Evolutionary conservation across 148 eudicot genomes (phyloP).

Genomic region (Pouteria glomerata): DNA sequence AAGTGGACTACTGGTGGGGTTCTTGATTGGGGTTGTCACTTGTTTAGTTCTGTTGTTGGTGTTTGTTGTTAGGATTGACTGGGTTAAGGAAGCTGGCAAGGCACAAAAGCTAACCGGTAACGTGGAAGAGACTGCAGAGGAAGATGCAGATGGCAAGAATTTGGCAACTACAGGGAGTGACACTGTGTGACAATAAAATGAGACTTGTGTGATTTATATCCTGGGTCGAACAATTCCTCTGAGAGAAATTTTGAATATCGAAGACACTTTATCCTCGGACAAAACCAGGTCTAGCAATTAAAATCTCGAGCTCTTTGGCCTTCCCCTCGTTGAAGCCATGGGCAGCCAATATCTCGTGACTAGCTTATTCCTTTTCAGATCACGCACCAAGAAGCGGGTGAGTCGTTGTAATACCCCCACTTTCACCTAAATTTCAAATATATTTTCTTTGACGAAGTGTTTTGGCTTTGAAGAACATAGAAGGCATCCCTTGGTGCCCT

Average conservation of each 20-base stretch:
- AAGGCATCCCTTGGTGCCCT: too few species aligned
- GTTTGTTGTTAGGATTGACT: conserved; percentile 55
- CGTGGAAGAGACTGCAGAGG: background rate
- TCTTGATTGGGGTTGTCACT: conserved; percentile 50
- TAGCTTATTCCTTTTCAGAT: too few species aligned
- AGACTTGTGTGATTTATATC: background rate
- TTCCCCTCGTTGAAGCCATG: too few species aligned
- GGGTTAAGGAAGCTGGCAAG: conserved; percentile 62
- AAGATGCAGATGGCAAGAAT: conserved; percentile 11
- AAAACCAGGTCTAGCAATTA: too few species aligned
- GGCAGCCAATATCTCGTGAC: too few species aligned
- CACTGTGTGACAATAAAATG: background rate
- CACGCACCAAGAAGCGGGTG: too few species aligned
- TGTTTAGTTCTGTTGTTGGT: conserved; percentile 57
- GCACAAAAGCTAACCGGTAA: conserved; percentile 48
- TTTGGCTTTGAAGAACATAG: too few species aligned
- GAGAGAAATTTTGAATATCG: background rate
- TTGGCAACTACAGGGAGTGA: background rate
- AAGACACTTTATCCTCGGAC: background rate
- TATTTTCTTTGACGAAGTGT: too few species aligned
- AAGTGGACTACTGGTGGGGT: conserved; percentile 60
- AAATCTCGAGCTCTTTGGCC: too few species aligned
- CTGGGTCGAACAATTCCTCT: conserved; percentile 14
- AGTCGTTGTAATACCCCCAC: too few species aligned
- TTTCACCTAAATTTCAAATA: too few species aligned